Evolutionary conservation across 495 filamentous ascomycete species (phyloP).

Genomic region (Mytilinidion resinicola): DNA sequence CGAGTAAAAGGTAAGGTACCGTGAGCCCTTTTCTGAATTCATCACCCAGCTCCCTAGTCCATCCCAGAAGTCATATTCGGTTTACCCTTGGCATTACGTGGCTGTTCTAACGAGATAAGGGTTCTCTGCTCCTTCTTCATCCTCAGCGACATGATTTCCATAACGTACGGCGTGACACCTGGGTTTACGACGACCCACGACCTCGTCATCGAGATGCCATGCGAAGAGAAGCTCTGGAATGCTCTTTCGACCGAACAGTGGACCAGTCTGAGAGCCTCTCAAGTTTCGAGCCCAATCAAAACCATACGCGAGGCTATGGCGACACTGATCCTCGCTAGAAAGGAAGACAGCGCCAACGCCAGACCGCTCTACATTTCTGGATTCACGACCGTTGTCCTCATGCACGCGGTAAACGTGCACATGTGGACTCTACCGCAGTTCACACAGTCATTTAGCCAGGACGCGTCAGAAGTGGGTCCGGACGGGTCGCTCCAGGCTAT

Average conservation of each 20-base stretch:
- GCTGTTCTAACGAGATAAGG: no score
- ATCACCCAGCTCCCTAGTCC: no score
- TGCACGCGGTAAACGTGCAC: slow-evolving; percentile 16
- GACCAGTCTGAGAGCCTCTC: background rate
- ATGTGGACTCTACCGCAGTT: slow-evolving; percentile 12
- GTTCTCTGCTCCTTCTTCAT: slow-evolving; percentile 17
- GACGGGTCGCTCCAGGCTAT: background rate
- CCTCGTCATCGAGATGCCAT: slow-evolving; percentile 11
- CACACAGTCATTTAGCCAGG: background rate
- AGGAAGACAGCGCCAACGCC: background rate
- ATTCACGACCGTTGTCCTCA: slow-evolving; percentile 12
- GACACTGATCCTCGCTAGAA: background rate
- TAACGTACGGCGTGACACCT: slow-evolving; percentile 7
- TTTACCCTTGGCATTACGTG: no score
- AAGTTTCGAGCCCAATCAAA: background rate
- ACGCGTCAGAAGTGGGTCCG: background rate
- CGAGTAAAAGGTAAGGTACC: slow-evolving; percentile 1
- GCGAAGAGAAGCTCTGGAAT: slow-evolving; percentile 12
- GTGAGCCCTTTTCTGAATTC: no score
- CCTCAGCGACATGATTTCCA: slow-evolving; percentile 13
- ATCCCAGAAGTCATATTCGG: no score
- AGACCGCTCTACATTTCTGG: slow-evolving; percentile 1
- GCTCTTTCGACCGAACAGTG: slow-evolving; percentile 10
- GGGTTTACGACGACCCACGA: slow-evolving; percentile 9
- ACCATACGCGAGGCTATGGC: slow-evolving; percentile 15